phyloP scores from a whole-genome alignment of 495 filamentous ascomycete genomes.

The Trypethelium eluteriae region DNA sequence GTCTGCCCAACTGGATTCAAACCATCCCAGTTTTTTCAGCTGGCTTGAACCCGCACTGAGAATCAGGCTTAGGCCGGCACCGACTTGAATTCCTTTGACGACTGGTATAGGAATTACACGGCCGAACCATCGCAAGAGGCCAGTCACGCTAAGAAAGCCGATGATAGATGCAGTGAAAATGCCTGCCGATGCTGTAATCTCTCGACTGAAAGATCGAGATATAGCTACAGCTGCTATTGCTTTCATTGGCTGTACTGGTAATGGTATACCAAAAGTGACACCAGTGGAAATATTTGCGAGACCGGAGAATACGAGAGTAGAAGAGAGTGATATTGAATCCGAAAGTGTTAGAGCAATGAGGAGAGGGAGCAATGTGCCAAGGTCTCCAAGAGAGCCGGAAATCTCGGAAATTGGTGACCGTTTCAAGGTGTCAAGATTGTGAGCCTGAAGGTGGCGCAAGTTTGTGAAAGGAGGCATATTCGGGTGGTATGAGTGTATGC shows the following conservation, averaged over 20 bases:
- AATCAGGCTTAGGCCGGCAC: slow-evolving; percentile 72
- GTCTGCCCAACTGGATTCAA: slow-evolving; percentile 54
- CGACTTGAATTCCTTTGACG: slow-evolving; percentile 89
- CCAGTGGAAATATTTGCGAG: slow-evolving; percentile 80
- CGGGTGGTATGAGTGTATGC: too few relatives aligned
- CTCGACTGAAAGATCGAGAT: slow-evolving; percentile 52
- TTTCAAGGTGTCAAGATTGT: slow-evolving; percentile 47
- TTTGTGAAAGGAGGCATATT: slow-evolving; percentile 17
- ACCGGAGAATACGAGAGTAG: slow-evolving; percentile 81
- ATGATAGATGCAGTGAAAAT: slow-evolving; percentile 65
- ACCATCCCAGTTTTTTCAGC: slow-evolving; percentile 52
- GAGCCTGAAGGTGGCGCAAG: slow-evolving; percentile 22
- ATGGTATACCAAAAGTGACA: slow-evolving; percentile 69
- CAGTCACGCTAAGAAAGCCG: slow-evolving; percentile 66
- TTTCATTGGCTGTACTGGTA: slow-evolving; percentile 66
- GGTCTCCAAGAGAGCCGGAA: slow-evolving; percentile 81
- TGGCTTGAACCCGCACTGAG: slow-evolving; percentile 63
- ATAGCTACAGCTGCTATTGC: slow-evolving; percentile 86
- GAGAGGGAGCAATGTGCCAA: slow-evolving; percentile 84
- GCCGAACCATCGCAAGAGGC: slow-evolving; percentile 61
- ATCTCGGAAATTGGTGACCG: slow-evolving; percentile 66
- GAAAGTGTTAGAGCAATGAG: slow-evolving; percentile 73
- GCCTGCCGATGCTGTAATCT: slow-evolving; percentile 69
- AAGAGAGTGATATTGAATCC: slow-evolving; percentile 66
- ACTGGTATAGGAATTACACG: slow-evolving; percentile 72